phyloP scores from a whole-genome alignment of 2,329 filamentous ascomycete species.

The Thielaviopsis ethacetica region DNA sequence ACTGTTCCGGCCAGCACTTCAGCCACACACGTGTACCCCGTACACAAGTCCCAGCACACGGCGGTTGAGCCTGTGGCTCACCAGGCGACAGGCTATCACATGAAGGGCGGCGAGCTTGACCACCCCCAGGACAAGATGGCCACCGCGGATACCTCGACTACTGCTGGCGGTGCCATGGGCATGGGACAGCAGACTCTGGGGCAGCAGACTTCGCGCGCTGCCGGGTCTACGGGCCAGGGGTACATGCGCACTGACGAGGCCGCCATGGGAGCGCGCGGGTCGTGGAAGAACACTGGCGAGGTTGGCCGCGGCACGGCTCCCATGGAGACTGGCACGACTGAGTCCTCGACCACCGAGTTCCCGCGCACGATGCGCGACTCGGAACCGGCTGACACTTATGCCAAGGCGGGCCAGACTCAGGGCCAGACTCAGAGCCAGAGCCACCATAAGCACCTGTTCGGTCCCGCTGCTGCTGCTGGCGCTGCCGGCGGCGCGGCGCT shows the following conservation, averaged over 20 bases:
- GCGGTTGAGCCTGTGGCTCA: not conserved
- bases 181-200: not conserved
- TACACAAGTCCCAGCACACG: not conserved
- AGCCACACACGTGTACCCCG: not conserved
- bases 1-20: slow-evolving; percentile 2
- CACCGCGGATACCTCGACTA: not conserved
- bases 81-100: not conserved
- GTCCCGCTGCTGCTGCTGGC: not conserved
- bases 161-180: not conserved
- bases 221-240: not conserved
- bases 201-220: not conserved
- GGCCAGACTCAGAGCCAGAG: not conserved
- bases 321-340: not conserved
- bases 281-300: not conserved
- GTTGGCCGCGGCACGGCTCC: not conserved
- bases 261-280: not conserved
- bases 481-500: not conserved
- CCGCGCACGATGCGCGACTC: not conserved
- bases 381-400: not conserved
- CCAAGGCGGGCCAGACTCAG: not conserved
- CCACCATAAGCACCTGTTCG: not conserved
- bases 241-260: not conserved
- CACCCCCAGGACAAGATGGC: slow-evolving; percentile 3
- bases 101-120: slow-evolving; percentile 4
- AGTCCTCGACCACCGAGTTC: not conserved